These are phyloP conservation scores for Tricholoma saponaceum DNA, from an alignment of 768 basidiomycete genomes.

Conservation along the genomic window DNA sequence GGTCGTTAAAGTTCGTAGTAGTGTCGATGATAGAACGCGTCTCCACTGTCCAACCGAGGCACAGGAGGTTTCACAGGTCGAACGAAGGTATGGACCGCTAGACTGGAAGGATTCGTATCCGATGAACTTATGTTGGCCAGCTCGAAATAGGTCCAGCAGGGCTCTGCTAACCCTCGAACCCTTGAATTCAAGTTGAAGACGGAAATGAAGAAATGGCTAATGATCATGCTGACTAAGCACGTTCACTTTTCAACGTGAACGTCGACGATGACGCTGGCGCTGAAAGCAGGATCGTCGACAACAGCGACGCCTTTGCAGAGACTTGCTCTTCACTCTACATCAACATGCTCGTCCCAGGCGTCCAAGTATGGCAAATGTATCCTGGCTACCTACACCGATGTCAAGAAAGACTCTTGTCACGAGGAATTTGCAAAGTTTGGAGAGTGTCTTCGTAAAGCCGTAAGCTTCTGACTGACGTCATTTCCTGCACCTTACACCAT, in stretches of 20 bases:
- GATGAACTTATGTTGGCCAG: too few species aligned
- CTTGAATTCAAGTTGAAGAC: background rate
- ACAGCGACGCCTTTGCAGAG: constrained; percentile 50
- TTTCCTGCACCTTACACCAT: background rate
- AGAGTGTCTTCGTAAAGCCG: constrained; percentile 74
- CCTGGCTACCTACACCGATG: constrained; percentile 75
- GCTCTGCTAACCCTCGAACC: too few species aligned
- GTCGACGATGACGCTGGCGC: constrained; percentile 17
- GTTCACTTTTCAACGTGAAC: background rate
- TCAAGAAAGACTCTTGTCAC: constrained; percentile 78
- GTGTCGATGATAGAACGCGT: background rate
- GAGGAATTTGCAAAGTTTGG: constrained; percentile 84
- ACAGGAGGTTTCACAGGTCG: background rate
- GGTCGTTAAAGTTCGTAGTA: background rate
- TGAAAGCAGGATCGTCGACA: constrained; percentile 22
- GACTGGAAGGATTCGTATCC: background rate
- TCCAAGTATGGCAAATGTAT: constrained; percentile 87
- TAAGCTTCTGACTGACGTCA: constrained; percentile 32
- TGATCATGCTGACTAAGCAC: constrained; percentile 6
- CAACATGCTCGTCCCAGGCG: constrained; percentile 71
- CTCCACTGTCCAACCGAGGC: too few species aligned
- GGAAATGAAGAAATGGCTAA: background rate
- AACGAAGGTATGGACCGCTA: background rate
- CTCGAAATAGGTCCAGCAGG: too few species aligned
- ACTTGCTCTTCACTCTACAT: constrained; percentile 67